Base-by-base conservation (phyloP, 805 yeast species). In the Saccharomycopsis fodiens region DNA sequence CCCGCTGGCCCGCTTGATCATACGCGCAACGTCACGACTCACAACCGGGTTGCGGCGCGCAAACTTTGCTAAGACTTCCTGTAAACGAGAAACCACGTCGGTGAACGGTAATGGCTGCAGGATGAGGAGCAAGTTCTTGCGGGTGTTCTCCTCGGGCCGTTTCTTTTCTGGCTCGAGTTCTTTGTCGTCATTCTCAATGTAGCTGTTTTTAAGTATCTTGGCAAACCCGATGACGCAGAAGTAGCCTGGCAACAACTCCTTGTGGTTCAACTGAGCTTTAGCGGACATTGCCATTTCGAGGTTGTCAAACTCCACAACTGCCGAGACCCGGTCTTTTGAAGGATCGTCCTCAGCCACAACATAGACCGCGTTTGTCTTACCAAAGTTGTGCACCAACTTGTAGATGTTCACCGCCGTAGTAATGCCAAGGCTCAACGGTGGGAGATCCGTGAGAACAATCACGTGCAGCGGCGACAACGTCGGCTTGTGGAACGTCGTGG, bases 211-310 rank as follows among this genome's bases (percentile, higher is more conserved):
- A 8, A 43, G 23, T 27, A 87, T 74, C 57, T 82, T 85, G 3
- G 96, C 97, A 70, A 87, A 93, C 0, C 89, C 85, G 32, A 87
- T 85, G 34, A 77, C 68, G 59, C 93, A 77, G 15, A 82, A 77
- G 21, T 76, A 70, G 3, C 95, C 95, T 2, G 91, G 85, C 50
- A 79, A 74, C 34, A 91, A 69, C 57, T 91, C 96, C 53, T 81
- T 79, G 52, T 88, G 94, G 57, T 84, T 86, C 57, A 89, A 73
- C 41, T 72, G 76, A 13, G 85, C 83, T 57, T 81, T 79, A 42
- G 96, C 87, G 40, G 72, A 74, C 70, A 85, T 78, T 6, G 98
- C 95, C 27, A 78, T 67, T 42, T 86, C 95, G 4, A 83, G 64
- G 22, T 74, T 67, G 3, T 74, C 72, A 61, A 85, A 89, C 60